Base-by-base conservation (phyloP, 2,329 filamentous ascomycete genomes). In the Alternaria sp. region DNA sequence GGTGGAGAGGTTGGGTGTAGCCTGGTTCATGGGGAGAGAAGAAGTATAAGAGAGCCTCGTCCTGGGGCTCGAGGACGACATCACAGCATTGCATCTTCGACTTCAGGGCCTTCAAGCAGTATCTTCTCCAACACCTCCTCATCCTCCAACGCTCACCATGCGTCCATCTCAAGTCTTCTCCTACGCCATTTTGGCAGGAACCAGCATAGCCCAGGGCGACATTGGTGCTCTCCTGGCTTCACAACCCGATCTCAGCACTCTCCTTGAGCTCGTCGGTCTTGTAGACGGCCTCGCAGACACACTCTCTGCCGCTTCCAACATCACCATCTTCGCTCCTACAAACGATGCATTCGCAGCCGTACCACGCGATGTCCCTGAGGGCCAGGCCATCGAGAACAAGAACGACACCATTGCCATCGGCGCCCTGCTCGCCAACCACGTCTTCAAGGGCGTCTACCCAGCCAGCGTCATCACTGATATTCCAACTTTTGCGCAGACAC, bases 311-410 rank as follows among this genome's bases (percentile, higher is more conserved):
- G 73, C 82, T 6, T 73, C 74, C 14, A 87, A 88, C 71, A 80
- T 88, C 64, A 89, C 88, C 3, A 77, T 88, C 28, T 79, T 88
- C 11, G 87, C 86, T 0, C 87, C 87, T 0, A 85, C 80, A 71
- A 87, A 88, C 71, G 70, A 82, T n/a, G 86, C 86, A 0, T 78
- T 85, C 44, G 63, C 72, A 21, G 58, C 62, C 4, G 70, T 74
- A 37, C 70, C 72, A 23, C 65, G 73, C 23, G 64, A 73, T 8
- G 55, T 70, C 2, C 73, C 73, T 3, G 73, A 75, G 47, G 73
- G 73, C 25, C 63, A 71, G 30, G 72, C 73, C 5, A 71, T 75
- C 15, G 75, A 78, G 21, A 71, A 81, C 56, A 68, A 75, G 5
- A 76, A 74, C 21, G 70, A 79, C 28, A 71, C 74, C 7, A 75